Evolutionary conservation across 495 filamentous ascomycete species (phyloP).

Genomic region (Cercophora sp.): DNA sequence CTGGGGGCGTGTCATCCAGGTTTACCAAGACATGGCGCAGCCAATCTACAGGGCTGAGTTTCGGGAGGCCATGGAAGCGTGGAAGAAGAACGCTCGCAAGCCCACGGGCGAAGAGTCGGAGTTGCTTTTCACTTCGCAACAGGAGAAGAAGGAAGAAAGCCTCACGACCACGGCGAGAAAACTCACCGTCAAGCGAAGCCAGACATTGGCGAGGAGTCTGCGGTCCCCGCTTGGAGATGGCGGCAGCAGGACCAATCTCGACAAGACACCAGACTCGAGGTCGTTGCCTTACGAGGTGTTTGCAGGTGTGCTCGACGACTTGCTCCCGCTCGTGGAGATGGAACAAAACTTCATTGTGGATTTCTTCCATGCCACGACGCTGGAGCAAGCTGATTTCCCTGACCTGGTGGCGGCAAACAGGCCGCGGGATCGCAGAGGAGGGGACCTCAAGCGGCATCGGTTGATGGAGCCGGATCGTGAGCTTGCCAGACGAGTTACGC

Average conservation of each 20-base stretch:
- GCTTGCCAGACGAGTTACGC: constrained; percentile 71
- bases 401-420: constrained; percentile 64
- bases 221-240: constrained; percentile 64
- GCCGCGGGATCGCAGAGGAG: constrained; percentile 63
- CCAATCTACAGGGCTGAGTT: constrained; percentile 80
- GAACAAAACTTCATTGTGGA: constrained; percentile 95
- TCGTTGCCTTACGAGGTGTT: constrained; percentile 81
- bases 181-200: constrained; percentile 83
- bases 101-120: constrained; percentile 81
- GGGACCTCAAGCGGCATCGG: constrained; percentile 65
- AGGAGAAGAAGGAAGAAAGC: constrained; percentile 74
- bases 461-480: constrained; percentile 80
- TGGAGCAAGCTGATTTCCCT: constrained; percentile 71
- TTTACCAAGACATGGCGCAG: constrained; percentile 73
- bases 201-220: constrained; percentile 74
- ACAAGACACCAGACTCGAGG: constrained; percentile 63
- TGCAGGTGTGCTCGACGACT: constrained; percentile 70
- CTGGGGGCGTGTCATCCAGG: constrained; percentile 72
- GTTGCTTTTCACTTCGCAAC: constrained; percentile 78
- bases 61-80: constrained; percentile 68
- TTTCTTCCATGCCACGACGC: constrained; percentile 84
- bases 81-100: constrained; percentile 79
- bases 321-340: constrained; percentile 71
- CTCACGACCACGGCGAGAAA: constrained; percentile 78
- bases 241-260: constrained; percentile 51